Evolutionary conservation across 768 basidiomycete genomes (phyloP).

Genomic region (Piloderma croceum): DNA sequence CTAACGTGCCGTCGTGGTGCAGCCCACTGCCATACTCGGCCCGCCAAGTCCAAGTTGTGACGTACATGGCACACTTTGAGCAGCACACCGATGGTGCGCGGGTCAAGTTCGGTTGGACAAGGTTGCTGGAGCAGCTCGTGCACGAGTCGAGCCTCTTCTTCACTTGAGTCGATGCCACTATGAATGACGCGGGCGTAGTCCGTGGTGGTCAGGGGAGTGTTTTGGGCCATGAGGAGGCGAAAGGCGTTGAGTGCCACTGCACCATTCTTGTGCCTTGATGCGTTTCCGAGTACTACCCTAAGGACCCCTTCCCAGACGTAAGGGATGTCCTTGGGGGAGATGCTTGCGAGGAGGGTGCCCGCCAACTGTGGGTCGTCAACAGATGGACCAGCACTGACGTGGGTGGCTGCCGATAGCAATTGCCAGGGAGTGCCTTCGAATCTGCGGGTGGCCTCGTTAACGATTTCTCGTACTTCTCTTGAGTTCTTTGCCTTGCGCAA

Average conservation of each 20-base stretch:
- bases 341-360: slow-evolving; percentile 17
- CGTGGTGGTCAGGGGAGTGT: slow-evolving; percentile 14
- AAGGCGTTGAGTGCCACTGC: slow-evolving; percentile 19
- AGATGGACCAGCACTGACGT: slow-evolving; percentile 22
- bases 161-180: slow-evolving; percentile 19
- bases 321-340: slow-evolving; percentile 18
- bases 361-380: slow-evolving; percentile 20
- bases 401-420: slow-evolving; percentile 19
- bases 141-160: slow-evolving; percentile 18
- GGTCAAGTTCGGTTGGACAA: slow-evolving; percentile 19
- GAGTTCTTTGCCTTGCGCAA: slow-evolving; percentile 21
- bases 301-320: slow-evolving; percentile 18
- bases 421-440: slow-evolving; percentile 19
- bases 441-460: slow-evolving; percentile 19
- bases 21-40: slow-evolving; percentile 18
- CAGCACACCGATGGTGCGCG: slow-evolving; percentile 21
- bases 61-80: slow-evolving; percentile 18
- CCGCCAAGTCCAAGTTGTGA: slow-evolving; percentile 18
- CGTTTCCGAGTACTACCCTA: slow-evolving; percentile 20
- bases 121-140: slow-evolving; percentile 17
- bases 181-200: slow-evolving; percentile 21
- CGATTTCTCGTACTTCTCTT: slow-evolving; percentile 20
- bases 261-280: slow-evolving; percentile 20
- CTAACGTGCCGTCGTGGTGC: slow-evolving; percentile 15
- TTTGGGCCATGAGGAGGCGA: slow-evolving; percentile 17